Conservation (phyloP, 108 stramenopile species). For the Fragilaria crotonensis region DNA sequence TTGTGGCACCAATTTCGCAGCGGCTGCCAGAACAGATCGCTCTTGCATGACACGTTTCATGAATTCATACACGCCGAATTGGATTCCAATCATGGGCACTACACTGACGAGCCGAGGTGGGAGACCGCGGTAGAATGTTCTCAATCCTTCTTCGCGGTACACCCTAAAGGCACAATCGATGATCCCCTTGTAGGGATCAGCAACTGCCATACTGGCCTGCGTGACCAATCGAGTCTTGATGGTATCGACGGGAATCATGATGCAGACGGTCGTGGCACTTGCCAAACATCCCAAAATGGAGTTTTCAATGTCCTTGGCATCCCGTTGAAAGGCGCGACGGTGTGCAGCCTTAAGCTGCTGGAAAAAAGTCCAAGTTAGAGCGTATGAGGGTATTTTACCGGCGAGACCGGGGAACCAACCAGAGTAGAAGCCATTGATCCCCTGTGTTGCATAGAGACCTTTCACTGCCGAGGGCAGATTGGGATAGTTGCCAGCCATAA, state of each 20-base stretch:
- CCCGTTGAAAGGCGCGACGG: constrained; percentile 36
- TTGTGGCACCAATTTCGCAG: not conserved
- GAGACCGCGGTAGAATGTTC: constrained; percentile 88
- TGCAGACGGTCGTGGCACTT: constrained; percentile 85
- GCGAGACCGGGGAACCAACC: constrained; percentile 97
- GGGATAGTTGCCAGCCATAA: constrained; percentile 94
- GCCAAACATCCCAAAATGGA: constrained; percentile 91
- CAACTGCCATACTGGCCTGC: constrained; percentile 32
- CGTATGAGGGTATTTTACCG: constrained; percentile 92
- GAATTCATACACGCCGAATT: constrained; percentile 91
- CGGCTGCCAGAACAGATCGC: constrained; percentile 18
- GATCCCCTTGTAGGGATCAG: constrained; percentile 85
- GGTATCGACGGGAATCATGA: constrained; percentile 98
- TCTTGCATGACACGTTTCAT: constrained; percentile 77
- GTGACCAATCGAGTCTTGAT: constrained; percentile 93
- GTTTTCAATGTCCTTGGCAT: constrained; percentile 83
- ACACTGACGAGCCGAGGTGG: constrained; percentile 90
- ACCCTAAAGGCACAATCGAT: constrained; percentile 85
- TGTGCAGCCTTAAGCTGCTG: constrained; percentile 83
- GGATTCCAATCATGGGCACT: constrained; percentile 98
- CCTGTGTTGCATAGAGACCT: constrained; percentile 49
- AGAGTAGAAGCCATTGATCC: constrained; percentile 86
- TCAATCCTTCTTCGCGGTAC: constrained; percentile 82
- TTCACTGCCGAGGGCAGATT: constrained; percentile 59
- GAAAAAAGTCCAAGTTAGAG: constrained; percentile 94